phyloP scores from a whole-genome alignment of 306 rosid genomes.

The Prunus padus region DNA sequence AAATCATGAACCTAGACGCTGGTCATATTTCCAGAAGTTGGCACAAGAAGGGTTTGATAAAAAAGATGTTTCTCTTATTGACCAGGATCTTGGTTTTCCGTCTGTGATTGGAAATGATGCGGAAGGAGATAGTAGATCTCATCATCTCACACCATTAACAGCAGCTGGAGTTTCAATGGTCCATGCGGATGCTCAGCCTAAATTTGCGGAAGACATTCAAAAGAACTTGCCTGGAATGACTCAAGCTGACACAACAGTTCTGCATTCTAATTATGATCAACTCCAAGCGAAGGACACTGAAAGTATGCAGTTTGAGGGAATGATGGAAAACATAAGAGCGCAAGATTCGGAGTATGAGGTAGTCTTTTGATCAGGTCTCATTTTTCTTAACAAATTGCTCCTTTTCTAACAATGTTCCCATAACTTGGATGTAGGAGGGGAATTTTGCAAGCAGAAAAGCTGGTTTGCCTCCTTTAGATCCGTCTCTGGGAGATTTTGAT shows the following conservation, averaged over 20 bases:
- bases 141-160: constrained; percentile 41
- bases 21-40: constrained; percentile 87
- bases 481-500: constrained; percentile 58
- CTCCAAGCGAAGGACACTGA: constrained; percentile 54
- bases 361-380: constrained; percentile 20
- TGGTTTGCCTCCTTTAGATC: constrained; percentile 54
- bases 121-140: constrained; percentile 41
- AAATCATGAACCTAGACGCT: constrained; percentile 74
- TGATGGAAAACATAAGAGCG: constrained; percentile 54
- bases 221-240: constrained; percentile 42
- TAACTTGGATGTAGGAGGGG: constrained; percentile 52
- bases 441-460: constrained; percentile 46
- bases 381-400: neutral
- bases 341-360: constrained; percentile 72
- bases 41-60: constrained; percentile 72
- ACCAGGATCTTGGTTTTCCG: constrained; percentile 66
- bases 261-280: constrained; percentile 47
- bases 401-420: constrained; percentile 26
- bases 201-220: constrained; percentile 45
- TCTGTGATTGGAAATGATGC: constrained; percentile 40
- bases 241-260: constrained; percentile 32
- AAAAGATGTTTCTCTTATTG: constrained; percentile 65
- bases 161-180: constrained; percentile 38
- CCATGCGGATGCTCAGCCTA: constrained; percentile 41
- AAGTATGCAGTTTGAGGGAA: constrained; percentile 49